A percentile compares a stretch with the other conserved stretches of the same genome.
These are phyloP conservation scores for Acanthamoeba triangularis DNA, from an alignment of 208 protist species.

Conservation along the genomic window DNA sequence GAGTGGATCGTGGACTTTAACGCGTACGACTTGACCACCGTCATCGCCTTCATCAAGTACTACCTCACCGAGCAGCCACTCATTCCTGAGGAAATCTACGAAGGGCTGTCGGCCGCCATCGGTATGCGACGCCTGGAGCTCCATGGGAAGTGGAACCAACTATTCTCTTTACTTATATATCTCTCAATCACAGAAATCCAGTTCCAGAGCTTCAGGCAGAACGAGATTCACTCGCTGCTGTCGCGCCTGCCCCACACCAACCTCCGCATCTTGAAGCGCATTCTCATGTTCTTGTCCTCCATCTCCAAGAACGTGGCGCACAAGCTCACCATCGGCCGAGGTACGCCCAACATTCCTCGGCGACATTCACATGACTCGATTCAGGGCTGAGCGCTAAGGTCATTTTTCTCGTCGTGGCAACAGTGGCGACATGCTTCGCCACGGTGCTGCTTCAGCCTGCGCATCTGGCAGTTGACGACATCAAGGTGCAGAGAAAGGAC, in stretches of 20 bases:
- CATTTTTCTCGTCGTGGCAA: not conserved
- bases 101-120: not conserved
- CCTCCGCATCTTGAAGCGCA: not conserved
- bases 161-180: too few species aligned
- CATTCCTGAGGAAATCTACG: not conserved
- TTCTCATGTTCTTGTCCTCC: not conserved
- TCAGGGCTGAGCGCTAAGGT: not conserved
- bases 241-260: not conserved
- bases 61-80: not conserved
- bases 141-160: not conserved
- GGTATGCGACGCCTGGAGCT: not conserved
- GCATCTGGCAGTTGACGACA: not conserved
- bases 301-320: not conserved
- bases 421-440: conserved; percentile 10
- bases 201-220: conserved; percentile 18
- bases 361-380: too few species aligned
- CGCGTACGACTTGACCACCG: not conserved
- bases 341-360: not conserved
- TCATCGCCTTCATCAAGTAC: conserved; percentile 15
- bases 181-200: not conserved
- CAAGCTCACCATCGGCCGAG: conserved; percentile 25
- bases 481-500: conserved; percentile 8
- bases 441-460: not conserved
- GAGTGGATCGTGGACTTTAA: not conserved
- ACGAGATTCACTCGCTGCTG: conserved; percentile 48